Conservation (phyloP, 768 basidiomycete genomes). For the Gymnopilus dilepis region DNA sequence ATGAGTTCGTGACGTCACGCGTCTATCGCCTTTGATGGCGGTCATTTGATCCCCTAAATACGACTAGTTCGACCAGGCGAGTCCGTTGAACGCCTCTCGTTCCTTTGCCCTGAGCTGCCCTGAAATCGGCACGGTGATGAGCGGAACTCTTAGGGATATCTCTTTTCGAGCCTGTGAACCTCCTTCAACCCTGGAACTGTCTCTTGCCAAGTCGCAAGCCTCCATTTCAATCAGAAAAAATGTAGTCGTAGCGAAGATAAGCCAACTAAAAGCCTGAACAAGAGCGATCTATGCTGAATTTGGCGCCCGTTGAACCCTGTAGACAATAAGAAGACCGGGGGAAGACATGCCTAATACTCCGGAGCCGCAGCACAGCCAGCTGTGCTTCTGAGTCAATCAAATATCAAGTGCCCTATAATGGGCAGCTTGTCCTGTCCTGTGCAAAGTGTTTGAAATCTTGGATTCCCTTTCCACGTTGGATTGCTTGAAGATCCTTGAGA, state of each 20-base stretch:
- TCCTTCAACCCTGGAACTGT: background rate
- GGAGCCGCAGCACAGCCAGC: background rate
- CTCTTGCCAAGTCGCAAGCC: background rate
- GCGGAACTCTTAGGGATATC: background rate
- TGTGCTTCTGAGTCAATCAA: background rate
- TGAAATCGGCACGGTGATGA: background rate
- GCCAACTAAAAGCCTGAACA: too few relatives aligned
- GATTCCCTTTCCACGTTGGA: background rate
- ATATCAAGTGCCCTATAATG: background rate
- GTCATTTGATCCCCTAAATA: background rate
- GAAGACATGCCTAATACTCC: background rate
- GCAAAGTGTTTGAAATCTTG: background rate
- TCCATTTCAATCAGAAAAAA: background rate
- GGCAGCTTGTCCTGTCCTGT: background rate
- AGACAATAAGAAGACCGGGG: background rate
- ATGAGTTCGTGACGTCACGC: background rate
- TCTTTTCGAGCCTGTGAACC: background rate
- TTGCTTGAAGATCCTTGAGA: background rate
- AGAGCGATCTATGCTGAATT: too few relatives aligned
- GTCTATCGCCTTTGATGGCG: background rate
- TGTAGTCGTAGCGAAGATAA: background rate
- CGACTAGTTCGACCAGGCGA: background rate
- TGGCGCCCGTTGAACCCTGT: background rate
- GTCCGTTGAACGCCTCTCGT: background rate
- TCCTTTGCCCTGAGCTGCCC: background rate